Evolutionary conservation across 2,329 filamentous ascomycete genomes (phyloP).

Genomic region (Fusarium albidum): DNA sequence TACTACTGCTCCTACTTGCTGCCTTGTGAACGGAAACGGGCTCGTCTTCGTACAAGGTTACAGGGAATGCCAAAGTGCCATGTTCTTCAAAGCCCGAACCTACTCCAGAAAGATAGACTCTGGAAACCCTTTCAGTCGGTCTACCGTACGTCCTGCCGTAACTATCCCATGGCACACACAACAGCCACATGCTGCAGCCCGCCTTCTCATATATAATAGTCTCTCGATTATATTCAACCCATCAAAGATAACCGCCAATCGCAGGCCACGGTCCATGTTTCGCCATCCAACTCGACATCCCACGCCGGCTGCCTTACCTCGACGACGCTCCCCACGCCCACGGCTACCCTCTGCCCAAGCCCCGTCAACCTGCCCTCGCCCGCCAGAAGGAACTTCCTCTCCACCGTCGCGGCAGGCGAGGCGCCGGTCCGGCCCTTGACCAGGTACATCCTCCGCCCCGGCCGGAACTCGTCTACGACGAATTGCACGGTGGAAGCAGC

Average conservation of each 20-base stretch:
- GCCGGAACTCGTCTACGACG: conserved; percentile 41
- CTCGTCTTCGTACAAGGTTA: no score
- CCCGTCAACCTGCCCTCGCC: conserved; percentile 50
- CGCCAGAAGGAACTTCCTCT: conserved; percentile 46
- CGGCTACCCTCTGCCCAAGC: conserved; percentile 40
- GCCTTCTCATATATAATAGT: no score
- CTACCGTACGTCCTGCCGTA: no score
- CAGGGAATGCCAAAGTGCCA: no score
- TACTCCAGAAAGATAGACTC: no score
- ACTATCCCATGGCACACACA: no score
- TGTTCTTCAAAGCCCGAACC: no score
- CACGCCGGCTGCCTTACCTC: conserved; percentile 48
- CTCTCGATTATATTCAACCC: background rate
- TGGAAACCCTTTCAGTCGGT: no score
- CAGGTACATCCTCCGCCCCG: conserved; percentile 48
- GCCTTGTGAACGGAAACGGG: no score
- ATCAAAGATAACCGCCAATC: conserved; percentile 45
- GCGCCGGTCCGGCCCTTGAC: conserved; percentile 29
- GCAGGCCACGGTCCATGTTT: conserved; percentile 49
- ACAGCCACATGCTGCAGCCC: no score
- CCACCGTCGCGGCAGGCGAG: background rate
- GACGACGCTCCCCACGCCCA: conserved; percentile 44
- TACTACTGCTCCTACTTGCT: no score
- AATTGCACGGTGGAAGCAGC: conserved; percentile 37
- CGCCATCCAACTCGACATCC: conserved; percentile 47